Base-by-base conservation (phyloP, 306 rosid genomes). In the Ziziphus jujuba region DNA sequence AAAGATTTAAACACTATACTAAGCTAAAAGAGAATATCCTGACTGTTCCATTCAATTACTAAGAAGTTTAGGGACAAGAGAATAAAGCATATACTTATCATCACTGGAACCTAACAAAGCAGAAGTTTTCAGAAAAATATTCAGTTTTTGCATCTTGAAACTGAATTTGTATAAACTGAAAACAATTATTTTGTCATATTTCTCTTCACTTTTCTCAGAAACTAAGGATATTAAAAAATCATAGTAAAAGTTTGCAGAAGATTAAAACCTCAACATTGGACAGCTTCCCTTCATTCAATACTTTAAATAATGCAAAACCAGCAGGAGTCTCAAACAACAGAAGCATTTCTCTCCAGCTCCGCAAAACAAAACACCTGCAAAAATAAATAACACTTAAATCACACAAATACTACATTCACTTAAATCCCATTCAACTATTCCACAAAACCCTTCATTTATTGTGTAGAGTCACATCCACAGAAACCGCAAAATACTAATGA, bases 281-380 rank as follows among this genome's bases (percentile, higher is more conserved):
- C 51, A 91, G 89, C 71, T 87, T 91, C 36, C 91, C 96, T 80
- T 91, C 96, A 65, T 88, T 82, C 56, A 88, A 69, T 21, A 91
- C 93, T 78, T 86, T 87, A 61, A 91, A 88, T 9, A 91, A 84
- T 73, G 92, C 87, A 63, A 86, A 88, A 4, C 97, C 97, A 21
- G 88, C 97, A 10, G 90, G 84, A 0, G 92, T 88, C 33, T 28
- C 33, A 28, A 28, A 28, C 33, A 28, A 28, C 33, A 28, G 33
- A 28, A 28, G 33, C 33, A 28, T 28, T 28, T 69, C 78, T n/a
- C n/a, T 2, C 31, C 71, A 24, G 56, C 57, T 74, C 60, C 70
- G 56, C 65, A 40, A 59, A 71, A 60, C 33, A 28, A 28, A 28
- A 4, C 63, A 78, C 84, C 87, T 89, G 75, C 61, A 75, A 54